A percentile compares a stretch with the other conserved stretches of the same genome.
Evolutionary conservation across 306 rosid species (phyloP).

Genomic region (Gynostemma pentaphyllum): DNA sequence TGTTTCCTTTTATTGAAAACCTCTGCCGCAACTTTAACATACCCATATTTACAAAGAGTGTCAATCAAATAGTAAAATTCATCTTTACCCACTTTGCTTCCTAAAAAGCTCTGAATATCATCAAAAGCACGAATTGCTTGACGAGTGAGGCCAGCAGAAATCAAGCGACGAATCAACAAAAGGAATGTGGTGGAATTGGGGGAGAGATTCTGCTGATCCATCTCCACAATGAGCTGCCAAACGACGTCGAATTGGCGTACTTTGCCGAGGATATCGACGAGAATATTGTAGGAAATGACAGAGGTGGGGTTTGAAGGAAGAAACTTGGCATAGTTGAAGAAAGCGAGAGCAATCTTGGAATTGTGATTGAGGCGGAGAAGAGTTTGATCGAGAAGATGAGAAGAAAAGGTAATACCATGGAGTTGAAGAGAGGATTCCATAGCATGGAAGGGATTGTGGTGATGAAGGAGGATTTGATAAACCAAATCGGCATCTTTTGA

Average conservation of each 20-base stretch:
- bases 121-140: constrained; percentile 67
- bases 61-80: constrained; percentile 52
- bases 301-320: constrained; percentile 48
- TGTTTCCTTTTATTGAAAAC: constrained; percentile 41
- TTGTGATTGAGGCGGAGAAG: constrained; percentile 56
- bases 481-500: constrained; percentile 46
- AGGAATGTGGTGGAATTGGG: constrained; percentile 40
- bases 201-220: constrained; percentile 33
- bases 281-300: constrained; percentile 38
- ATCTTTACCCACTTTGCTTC: constrained; percentile 13
- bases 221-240: constrained; percentile 67
- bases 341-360: constrained; percentile 69
- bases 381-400: constrained; percentile 46
- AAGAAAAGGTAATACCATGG: constrained; percentile 52
- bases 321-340: constrained; percentile 53
- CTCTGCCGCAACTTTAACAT: constrained; percentile 49
- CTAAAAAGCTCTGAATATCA: constrained; percentile 39
- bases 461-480: constrained; percentile 48
- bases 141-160: constrained; percentile 66
- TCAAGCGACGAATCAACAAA: constrained; percentile 51
- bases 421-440: constrained; percentile 68
- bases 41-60: constrained; percentile 70
- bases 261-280: constrained; percentile 50
- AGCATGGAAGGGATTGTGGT: constrained; percentile 83
- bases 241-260: constrained; percentile 78